Evolutionary conservation across 2,329 filamentous ascomycete genomes (phyloP), one percentile per base, ranked within the genome.

Genomic region (Fusarium camptoceras): DNA sequence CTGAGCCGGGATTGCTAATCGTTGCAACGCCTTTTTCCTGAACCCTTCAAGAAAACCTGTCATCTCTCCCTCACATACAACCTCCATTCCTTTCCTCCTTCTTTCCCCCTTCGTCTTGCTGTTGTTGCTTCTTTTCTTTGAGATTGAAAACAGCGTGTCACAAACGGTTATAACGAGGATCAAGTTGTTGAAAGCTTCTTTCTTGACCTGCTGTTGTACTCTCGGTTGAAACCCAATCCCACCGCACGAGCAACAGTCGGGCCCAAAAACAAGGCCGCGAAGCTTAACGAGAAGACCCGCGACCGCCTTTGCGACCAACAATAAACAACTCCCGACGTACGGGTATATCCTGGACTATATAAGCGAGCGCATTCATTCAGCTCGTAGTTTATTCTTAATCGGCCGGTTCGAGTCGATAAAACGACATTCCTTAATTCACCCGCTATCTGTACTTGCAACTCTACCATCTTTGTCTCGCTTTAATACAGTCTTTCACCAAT

Each of bases 1-100:
- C 59, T 59, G 63, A 59, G 50, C 71, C 62, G 49, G 73, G 64
- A 70, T 75, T 74, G 59, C 58, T 67, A 63, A 70, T 72, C 58
- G 43, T 37, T 55, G 37, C 58, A 53, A 68, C 53, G 46, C 50
- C 68, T 58, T 72, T 63, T 61, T 64, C 55, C 50, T 58, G 39
- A 39, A 54, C 49, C 24, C 49, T 51, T 51, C 49, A 51, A 51
- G 24, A 56, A 55, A 55, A 44, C 30, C 31, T 53, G 28, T 31
- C 20, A 43, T 43, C 30, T 54, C 47, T 70, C 55, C 54, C 55
- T 62, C 62, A 55, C 48, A 55, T 61, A 46, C 22, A 44, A 49
- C n/a, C 54, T 27, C n/a, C 55, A 49, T 60, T 70, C 55, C 56
- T 27, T 61, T 48, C 27, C 39, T 22, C 42, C 42, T 54, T 42